These are phyloP conservation scores for Boletus sp. DNA, from an alignment of 768 basidiomycete genomes.

Conservation along the genomic window DNA sequence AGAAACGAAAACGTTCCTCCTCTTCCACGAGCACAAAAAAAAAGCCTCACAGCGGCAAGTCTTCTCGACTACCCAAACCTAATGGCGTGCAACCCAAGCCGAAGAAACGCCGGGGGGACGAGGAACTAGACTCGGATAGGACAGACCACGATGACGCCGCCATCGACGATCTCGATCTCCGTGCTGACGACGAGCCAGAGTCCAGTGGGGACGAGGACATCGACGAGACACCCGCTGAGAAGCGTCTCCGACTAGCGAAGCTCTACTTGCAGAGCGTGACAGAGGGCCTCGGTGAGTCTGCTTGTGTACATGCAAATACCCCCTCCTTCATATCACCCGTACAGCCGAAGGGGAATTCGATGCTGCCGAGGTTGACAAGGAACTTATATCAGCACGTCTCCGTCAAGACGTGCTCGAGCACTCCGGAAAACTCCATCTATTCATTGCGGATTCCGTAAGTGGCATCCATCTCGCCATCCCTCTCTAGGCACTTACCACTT, in stretches of 20 bases:
- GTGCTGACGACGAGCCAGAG: slow-evolving; percentile 51
- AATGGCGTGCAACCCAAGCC: slow-evolving; percentile 17
- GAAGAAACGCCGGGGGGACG: slow-evolving; percentile 40
- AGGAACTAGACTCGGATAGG: slow-evolving; percentile 65
- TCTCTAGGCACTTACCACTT: not conserved
- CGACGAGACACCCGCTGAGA: slow-evolving; percentile 89
- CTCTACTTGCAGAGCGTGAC: slow-evolving; percentile 86
- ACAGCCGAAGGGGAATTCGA: slow-evolving; percentile 85
- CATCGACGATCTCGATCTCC: slow-evolving; percentile 75
- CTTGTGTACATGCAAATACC: not conserved
- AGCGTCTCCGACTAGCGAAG: slow-evolving; percentile 85
- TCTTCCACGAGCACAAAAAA: slow-evolving; percentile 29
- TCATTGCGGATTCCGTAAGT: slow-evolving; percentile 70
- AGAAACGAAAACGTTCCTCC: slow-evolving; percentile 58
- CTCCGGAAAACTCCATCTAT: slow-evolving; percentile 81
- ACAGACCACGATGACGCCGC: slow-evolving; percentile 49
- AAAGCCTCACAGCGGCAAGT: slow-evolving; percentile 22
- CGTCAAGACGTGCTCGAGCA: slow-evolving; percentile 91
- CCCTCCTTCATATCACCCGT: not conserved
- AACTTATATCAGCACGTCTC: slow-evolving; percentile 84
- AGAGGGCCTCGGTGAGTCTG: slow-evolving; percentile 58
- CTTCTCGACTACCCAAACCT: too few relatives aligned
- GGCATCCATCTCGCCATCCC: not conserved
- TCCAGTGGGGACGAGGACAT: slow-evolving; percentile 81
- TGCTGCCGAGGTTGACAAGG: slow-evolving; percentile 92